Evolutionary conservation across 305 asterid genomes (phyloP), one percentile per base, ranked within the genome.

Genomic region (Caryopteris hybrid): DNA sequence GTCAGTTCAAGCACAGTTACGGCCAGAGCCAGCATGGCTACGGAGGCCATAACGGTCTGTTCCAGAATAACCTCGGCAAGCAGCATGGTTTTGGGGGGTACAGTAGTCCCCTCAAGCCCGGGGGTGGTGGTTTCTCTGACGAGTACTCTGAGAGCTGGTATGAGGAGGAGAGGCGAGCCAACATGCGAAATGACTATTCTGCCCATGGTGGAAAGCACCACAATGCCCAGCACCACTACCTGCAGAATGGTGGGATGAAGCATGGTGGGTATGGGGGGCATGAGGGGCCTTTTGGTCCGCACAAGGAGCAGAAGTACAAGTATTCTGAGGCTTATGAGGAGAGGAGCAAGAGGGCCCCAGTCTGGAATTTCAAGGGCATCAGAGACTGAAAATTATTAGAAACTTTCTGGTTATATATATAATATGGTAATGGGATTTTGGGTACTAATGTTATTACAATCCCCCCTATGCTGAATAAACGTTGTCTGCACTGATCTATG

Each of bases 331-430:
- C 4, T 18, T 54, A 23, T n/a, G 70, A 36, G 70, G 66, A 39
- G 52, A 46, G 6, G 46, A 36, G 33, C 8, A 55, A 29, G 51
- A 69, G 22, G 61, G 45, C 2, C 23, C 57, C 52, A 14, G 21
- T 50, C 16, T 76, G 77, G 80, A 47, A 46, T 3, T n/a, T 22
- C 52, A 76, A 54, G 70, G 39, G 70, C 56, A 71, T 71, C 20
- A 16, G 2, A 0, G 71, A 69, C 34, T 63, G 21, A 46, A 62
- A 1, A 54, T 3, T 8, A 46, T 16, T 16, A 45, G 43, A 36
- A 0, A 46, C 17, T 60, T 31, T 56, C 8, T 11, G 3, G 22
- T 14, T 10, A 9, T 64, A 9, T 14, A 52, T 55, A 23, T 54
- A 51, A 8, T 51, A 22, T 39, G 33, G 18, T 57, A 17, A 13